Evolutionary conservation across 352 stramenopile species (phyloP), one percentile per base, ranked within the genome.

Genomic region (Pilasporangium apinafurcum): DNA sequence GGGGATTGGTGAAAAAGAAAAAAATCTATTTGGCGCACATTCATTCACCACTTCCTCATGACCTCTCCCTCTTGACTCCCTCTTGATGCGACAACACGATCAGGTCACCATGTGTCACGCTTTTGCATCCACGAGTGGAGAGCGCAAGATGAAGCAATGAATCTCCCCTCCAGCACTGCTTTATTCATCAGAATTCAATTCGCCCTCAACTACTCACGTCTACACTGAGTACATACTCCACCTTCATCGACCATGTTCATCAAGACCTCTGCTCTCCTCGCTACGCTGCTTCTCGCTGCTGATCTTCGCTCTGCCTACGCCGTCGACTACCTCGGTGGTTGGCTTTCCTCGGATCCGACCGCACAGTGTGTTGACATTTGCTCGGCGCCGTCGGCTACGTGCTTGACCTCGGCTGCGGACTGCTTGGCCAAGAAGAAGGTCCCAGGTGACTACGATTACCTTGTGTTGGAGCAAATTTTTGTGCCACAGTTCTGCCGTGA

Each of bases 401-500:
- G 74, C 35, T 48, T 83, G 24, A 82, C 65, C 6, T 59, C 58
- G 44, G 53, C 68, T 43, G 43, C 62, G 17, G 47, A 51, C 8
- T 83, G 74, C 47, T 51, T 77, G 38, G 58, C 65, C 42, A 84
- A 83, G 67, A 51, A 65, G 42, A 66, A 78, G 53, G 58, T 62
- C 34, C 71, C 70, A 6, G 72, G 76, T 34, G 73, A 83, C 61
- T 86, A 71, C 32, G 76, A 85, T 60, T 86, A 80, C 53, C 49
- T 88, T 21, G 42, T 86, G 37, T 51, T 88, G 17, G 72, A 87
- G 56, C 64, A 85, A 56, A 53, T 87, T 40, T 87, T 75, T 47
- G 59, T 79, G 50, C 75, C 75, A 53, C 75, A 87, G 59, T 87
- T 83, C 53, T 87, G 75, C 51, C 75, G 75, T 29, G 75, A 87